phyloP scores from a whole-genome alignment of 2,329 filamentous ascomycete genomes.

The Lasiodiplodia sp. region DNA sequence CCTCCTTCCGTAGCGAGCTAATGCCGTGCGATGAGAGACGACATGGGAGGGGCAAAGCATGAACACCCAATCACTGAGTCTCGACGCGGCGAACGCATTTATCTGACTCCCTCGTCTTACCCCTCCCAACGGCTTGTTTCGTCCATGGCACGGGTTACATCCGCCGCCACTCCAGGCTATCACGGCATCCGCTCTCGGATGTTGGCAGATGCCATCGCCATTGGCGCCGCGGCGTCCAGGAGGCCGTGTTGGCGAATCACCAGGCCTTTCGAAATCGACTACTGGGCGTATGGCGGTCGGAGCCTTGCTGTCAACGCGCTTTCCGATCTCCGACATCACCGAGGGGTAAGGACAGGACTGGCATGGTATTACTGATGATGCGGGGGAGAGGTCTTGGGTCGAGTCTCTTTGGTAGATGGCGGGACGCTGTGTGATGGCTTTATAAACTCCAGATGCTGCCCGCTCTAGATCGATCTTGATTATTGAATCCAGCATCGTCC shows the following conservation, averaged over 20 bases:
- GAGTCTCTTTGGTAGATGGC: not conserved
- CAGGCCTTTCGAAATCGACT: not conserved
- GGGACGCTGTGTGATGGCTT: constrained; percentile 3
- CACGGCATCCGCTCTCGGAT: constrained; percentile 18
- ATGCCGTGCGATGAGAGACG: constrained; percentile 17
- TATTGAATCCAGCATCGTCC: constrained; percentile 1
- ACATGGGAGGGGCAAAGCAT: not conserved
- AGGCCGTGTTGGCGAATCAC: not conserved
- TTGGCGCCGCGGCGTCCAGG: not conserved
- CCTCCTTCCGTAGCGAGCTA: constrained; percentile 12
- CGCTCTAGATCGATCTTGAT: constrained; percentile 14
- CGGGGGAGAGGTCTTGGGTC: constrained; percentile 6
- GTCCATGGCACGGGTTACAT: constrained; percentile 23
- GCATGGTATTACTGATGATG: constrained; percentile 12
- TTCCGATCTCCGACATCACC: constrained; percentile 18
- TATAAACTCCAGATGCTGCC: constrained; percentile 6
- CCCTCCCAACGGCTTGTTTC: not conserved
- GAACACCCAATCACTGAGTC: not conserved
- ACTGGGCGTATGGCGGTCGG: not conserved
- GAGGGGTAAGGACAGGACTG: not conserved
- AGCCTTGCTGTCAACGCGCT: not conserved
- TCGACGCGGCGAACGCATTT: constrained; percentile 7
- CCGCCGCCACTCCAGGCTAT: not conserved
- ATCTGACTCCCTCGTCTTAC: constrained; percentile 25
- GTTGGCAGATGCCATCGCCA: not conserved